phyloP scores from a whole-genome alignment of 1,284 basidiomycete species.

The Porogramme epimiltina region DNA sequence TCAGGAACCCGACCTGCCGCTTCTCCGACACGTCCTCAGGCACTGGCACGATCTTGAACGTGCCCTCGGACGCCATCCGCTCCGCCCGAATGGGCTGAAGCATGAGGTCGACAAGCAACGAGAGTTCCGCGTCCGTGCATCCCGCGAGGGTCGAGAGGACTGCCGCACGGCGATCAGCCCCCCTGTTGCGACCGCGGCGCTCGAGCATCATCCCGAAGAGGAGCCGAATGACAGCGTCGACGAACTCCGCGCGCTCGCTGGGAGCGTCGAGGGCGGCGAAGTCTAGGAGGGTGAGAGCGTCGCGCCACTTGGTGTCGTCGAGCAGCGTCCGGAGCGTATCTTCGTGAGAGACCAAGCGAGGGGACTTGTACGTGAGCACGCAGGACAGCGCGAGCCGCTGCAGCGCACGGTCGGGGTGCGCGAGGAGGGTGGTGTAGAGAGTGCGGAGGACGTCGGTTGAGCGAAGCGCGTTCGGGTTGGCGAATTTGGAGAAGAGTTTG shows the following conservation, averaged over 20 bases:
- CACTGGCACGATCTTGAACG: conserved; percentile 29
- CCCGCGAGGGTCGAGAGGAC: conserved; percentile 76
- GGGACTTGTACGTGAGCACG: conserved; percentile 82
- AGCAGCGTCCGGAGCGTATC: conserved; percentile 74
- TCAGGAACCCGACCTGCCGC: conserved; percentile 84
- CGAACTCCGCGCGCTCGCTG: conserved; percentile 66
- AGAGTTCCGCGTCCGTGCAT: conserved; percentile 76
- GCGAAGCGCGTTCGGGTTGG: conserved; percentile 87
- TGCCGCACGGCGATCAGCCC: conserved; percentile 77
- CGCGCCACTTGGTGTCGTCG: conserved; percentile 88
- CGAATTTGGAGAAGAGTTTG: conserved; percentile 86
- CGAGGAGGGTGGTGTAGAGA: conserved; percentile 78
- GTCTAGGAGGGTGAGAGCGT: conserved; percentile 80
- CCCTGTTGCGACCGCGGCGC: conserved; percentile 70
- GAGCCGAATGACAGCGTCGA: conserved; percentile 79
- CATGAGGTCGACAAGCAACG: conserved; percentile 88
- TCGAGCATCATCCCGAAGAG: conserved; percentile 92
- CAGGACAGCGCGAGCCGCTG: conserved; percentile 83
- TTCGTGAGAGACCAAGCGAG: conserved; percentile 66
- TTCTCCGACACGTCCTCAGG: conserved; percentile 51
- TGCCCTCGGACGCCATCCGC: conserved; percentile 12
- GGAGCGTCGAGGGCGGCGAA: conserved; percentile 60
- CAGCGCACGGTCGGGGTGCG: conserved; percentile 82
- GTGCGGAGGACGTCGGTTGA: conserved; percentile 67
- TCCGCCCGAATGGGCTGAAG: conserved; percentile 68